Base-by-base conservation (phyloP, 106 monocot genomes). In the Apostasia shenzhenica region DNA sequence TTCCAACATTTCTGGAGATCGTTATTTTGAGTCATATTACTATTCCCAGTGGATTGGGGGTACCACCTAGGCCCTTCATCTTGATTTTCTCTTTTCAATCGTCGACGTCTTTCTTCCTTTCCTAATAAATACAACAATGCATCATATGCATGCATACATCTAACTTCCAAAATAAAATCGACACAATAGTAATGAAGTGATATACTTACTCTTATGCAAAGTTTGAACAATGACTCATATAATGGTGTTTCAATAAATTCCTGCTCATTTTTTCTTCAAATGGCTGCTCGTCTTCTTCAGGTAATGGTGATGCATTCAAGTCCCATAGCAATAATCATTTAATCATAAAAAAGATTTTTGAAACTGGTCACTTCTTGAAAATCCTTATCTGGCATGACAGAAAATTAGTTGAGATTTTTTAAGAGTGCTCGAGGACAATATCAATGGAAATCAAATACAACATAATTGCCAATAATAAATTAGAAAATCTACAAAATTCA, bases 271-370 rank as follows among this genome's bases (percentile, higher is more conserved):
- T 72, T 61, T 86, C 82, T 73, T 76, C 78, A 45, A 78, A 82
- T 47, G 70, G 75, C 43, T 80, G 77, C 8, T 92, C 95, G 64
- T 95, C 95, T 59, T 95, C 95, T 57, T 95, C 95, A 6, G 95
- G 95, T 70, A 92, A 72, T 54, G 95, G n/a, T n/a, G 95, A 41
- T 88, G 89, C 95, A 67, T 95, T 95, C 59, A 95, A 82, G 76
- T 95, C n/a, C 95, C 95, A 95, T 92, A 2, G 76, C 82, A 13
- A 76, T 57, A 56, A 71, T 77, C 78, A 26, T n/a, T 26, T 26
- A 26, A 26, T 26, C 26, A 26, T 26, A 26, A 4, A 52, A 52
- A 26, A 26, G 26, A 26, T n/a, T 26, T 26, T 26, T 26, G 26
- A 26, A 26, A 26, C 26, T 26, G n/a, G 26, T 0, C 26, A 26